Percentiles rank a stretch among this genome's conserved stretches.
These are phyloP conservation scores for Bruguiera hainesii DNA, from an alignment of 441 rosid genomes.

Conservation along the genomic window DNA sequence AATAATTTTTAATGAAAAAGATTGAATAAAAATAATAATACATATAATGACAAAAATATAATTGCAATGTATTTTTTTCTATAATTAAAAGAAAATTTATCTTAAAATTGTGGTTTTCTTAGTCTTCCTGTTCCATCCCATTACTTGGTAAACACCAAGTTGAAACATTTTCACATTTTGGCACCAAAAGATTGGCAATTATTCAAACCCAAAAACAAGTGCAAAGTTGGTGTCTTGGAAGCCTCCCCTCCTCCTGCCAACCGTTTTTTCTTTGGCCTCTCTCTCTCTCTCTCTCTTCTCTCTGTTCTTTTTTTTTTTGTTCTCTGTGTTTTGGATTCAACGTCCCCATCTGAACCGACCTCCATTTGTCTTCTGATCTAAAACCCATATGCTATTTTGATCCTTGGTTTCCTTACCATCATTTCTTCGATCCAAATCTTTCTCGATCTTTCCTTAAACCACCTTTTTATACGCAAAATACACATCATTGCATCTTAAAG, in stretches of 20 bases:
- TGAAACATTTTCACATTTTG: too few relatives aligned
- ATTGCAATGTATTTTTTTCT: too few relatives aligned
- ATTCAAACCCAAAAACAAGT: too few relatives aligned
- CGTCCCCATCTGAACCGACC: slow-evolving; percentile 4
- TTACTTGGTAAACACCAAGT: too few relatives aligned
- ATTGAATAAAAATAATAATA: too few relatives aligned
- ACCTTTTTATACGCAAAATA: background rate
- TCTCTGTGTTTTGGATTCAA: slow-evolving; percentile 12
- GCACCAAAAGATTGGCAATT: too few relatives aligned
- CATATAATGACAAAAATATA: too few relatives aligned
- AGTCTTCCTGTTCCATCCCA: too few relatives aligned
- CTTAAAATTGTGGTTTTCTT: too few relatives aligned
- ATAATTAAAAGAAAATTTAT: too few relatives aligned
- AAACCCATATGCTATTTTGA: background rate
- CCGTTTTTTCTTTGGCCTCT: background rate
- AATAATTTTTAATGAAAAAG: too few relatives aligned
- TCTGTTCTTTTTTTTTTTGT: background rate
- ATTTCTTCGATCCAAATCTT: background rate
- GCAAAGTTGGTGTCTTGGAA: background rate
- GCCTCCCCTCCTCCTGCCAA: background rate
- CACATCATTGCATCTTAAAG: background rate
- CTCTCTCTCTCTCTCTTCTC: background rate
- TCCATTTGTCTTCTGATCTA: slow-evolving; percentile 9
- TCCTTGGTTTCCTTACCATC: background rate
- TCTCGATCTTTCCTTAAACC: background rate